Base-by-base conservation (phyloP, 345 rosid species). In the Populus nigra region DNA sequence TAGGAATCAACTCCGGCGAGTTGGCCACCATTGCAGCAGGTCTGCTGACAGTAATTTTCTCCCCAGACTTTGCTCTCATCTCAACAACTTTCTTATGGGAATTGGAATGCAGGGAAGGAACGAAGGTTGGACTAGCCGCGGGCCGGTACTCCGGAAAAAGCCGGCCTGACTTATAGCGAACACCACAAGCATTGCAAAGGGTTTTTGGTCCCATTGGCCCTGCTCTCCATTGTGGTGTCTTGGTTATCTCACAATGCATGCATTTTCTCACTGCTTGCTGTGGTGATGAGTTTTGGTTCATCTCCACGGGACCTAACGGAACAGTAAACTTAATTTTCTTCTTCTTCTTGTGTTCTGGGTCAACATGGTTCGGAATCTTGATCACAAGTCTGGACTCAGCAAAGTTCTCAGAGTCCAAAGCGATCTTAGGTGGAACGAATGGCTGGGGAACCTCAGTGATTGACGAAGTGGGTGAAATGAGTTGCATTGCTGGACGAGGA, bases 201-300 rank as follows among this genome's bases (percentile, higher is more conserved):
- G 99, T 94, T 84, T 96, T 96, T 7, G 97, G 98, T 1, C 99
- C 99, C 97, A 91, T 84, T 36, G 99, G 99, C 2, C 99, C 99
- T 7, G 97, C 95, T 79, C 99, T 88, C 99, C 99, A 96, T 77
- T 96, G 99, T 0, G 99, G 99, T 0, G 99, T 96, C 88, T 91
- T 92, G 2, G 98, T 96, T 43, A 94, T 90, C 84, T 94, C 97
- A 31, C 98, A 96, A 38, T 96, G 99, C 93, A 94, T 72, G 67
- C 99, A 96, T 86, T 92, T 94, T 89, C 98, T 89, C 22, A 87
- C 88, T 0, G 91, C 86, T 33, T 84, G 86, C 31, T 69, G 72
- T 7, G 84, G 66, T 33, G 86, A 41, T 18, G 82, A 79, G 76
- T 77, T 80, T 71, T 85, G 88, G 61, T 72, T 82, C n/a, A 41